Evolutionary conservation across 108 stramenopile species (phyloP), one percentile per base, ranked within the genome.

Genomic region (Skeletonema menzelii): DNA sequence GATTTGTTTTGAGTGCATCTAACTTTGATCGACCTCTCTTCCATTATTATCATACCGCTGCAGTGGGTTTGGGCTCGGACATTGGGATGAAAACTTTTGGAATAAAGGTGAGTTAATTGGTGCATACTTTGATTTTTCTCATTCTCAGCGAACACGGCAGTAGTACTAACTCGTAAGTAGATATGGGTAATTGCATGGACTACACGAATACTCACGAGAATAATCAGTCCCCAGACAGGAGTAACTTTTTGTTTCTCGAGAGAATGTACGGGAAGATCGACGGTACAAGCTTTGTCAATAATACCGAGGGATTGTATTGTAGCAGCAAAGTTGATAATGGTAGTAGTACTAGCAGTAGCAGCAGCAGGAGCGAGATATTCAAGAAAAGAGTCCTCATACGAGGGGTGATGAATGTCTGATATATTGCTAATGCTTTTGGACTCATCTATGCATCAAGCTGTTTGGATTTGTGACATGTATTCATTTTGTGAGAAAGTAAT

Each of bases 31-130:
- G 14, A 37, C n/a, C n/a, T 15, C 38, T 40, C 38, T 40, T 40
- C 38, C 14, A 40, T 40, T 3, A 14, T 3, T 12, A 1, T 40
- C 11, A 12, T 13, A 35, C 8, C 35, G 11, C 35, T 11, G 8
- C 35, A 40, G 38, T 55, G 82, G 77, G 3, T 79, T 82, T 49
- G 83, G 82, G 17, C 55, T 87, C 6, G 69, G 61, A 17, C 81
- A 84, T 37, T 76, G 83, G 58, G 86, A 87, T 72, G 86, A 81
- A 57, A 82, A 76, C 40, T 60, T 69, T 24, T 53, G 63, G 58
- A 87, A 87, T 30, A 62, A 14, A 34, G 26, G 58, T 59, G 32
- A 59, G 58, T 59, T 14, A 5, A 19, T 53, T 2, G 71, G 77
- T 61, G 17, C 5, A 3, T 46, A 17, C 15, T 15, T 17, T 3